Evolutionary conservation across 257 asterid species (phyloP), one percentile per base, ranked within the genome.

Genomic region (Solanum peruvianum): DNA sequence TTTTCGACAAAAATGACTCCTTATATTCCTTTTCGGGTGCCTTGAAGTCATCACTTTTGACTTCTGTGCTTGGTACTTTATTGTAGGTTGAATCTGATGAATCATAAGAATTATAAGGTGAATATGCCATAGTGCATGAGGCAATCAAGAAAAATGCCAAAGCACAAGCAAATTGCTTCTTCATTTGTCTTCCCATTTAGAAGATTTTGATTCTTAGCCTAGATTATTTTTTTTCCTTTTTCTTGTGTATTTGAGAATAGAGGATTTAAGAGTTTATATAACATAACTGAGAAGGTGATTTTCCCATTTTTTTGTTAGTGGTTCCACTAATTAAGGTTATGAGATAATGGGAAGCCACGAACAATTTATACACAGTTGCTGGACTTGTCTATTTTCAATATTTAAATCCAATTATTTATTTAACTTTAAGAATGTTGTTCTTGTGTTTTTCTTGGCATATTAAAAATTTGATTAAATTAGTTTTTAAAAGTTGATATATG

Each of bases 201-300:
- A 56, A 56, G 64, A 56, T 18, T 18, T 18, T n/a, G n/a, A 56
- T 56, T 18, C n/a, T 56, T 6, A 56, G 64, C n/a, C n/a, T 7
- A 52, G 0, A 52, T 18, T 18, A 9, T 18, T 16, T 18, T 10
- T 2, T 52, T 52, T 6, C 7, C 0, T 18, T 52, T 52, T 52
- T 18, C n/a, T 52, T 52, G 62, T 52, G n/a, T 18, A 10, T 18
- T 52, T 52, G 18, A 52, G n/a, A 52, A 52, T 18, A 23, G n/a
- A 52, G 62, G 62, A 52, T 16, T 7, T 16, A 18, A 18, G 62
- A 16, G 62, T 52, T 52, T 52, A 52, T 52, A 18, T 18, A 52
- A 52, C 62, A 52, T 6, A 52, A 52, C n/a, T 18, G 18, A 52
- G 62, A 52, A 2, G 9, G 1, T 52, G 62, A 52, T 52, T 52